Evolutionary conservation across 1,139 yeast genomes (phyloP), one percentile per base, ranked within the genome.

Genomic region (Candida smagusa): DNA sequence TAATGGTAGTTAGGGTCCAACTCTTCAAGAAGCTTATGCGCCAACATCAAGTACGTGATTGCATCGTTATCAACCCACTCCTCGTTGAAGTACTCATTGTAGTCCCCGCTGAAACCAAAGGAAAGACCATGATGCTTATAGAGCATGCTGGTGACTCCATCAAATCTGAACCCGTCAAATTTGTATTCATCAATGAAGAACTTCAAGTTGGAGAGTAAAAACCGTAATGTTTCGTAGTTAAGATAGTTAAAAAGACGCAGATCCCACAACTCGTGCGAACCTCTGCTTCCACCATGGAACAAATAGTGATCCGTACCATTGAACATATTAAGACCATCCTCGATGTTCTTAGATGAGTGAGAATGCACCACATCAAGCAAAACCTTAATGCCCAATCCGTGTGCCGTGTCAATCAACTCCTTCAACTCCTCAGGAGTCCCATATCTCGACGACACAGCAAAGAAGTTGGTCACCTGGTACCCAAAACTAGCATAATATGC

Each of bases 401-500:
- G 97, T 8, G 97, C 97, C 8, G 87, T 81, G 61, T 92, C 98
- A 36, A 92, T 77, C 48, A 92, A 77, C 59, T 86, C 92, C 58
- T 86, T 90, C 54, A 92, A 71, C 36, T 92, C 97, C 51, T 92
- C 97, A 1, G 98, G 97, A 0, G 96, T 79, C 22, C 98, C 98
- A 53, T 72, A 92, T 46, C 97, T 74, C 7, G 97, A 89, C 31
- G 94, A 82, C 22, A 77, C 74, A 1, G 97, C 97, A 59, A 87
- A 92, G 56, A 90, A 92, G 43, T 84, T 86, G 29, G 97, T 90
- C 24, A 92, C 82, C 60, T 92, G 98, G 60, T 92, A 92, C 6
- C 98, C 98, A 59, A 92, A 92, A 0, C 96, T 87, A 1, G 97
- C 98, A 58, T 92, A 92, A 61, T 92, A 92, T 1, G 98, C 97